Conservation (phyloP, 768 basidiomycete species). For the Fibroporia radiculosa region DNA sequence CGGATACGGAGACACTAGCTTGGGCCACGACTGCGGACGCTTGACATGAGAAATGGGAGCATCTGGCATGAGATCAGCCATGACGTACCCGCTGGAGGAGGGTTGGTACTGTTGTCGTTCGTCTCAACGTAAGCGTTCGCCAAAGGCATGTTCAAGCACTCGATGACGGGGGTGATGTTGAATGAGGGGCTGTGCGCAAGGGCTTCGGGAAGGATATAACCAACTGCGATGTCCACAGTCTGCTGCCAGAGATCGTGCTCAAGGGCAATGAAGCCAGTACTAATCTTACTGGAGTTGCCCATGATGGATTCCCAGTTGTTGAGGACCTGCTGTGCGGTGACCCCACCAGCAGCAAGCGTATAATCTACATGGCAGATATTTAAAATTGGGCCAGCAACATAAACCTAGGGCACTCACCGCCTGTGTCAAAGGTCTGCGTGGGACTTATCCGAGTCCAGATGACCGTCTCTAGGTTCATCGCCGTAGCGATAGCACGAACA, state of each 20-base stretch:
- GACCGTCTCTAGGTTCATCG: conserved; percentile 78
- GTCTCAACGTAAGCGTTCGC: conserved; percentile 77
- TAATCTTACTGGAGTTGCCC: conserved; percentile 44
- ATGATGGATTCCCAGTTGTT: conserved; percentile 72
- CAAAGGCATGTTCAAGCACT: conserved; percentile 52
- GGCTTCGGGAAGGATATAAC: conserved; percentile 80
- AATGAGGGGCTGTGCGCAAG: conserved; percentile 57
- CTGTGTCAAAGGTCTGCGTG: conserved; percentile 61
- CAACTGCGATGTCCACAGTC: conserved; percentile 77
- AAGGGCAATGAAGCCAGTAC: conserved; percentile 82
- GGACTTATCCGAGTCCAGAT: conserved; percentile 75
- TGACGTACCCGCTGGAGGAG: conserved; percentile 28
- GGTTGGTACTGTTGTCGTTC: conserved; percentile 61
- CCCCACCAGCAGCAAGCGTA: conserved; percentile 63
- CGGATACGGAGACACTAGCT: conserved; percentile 1
- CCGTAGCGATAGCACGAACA: conserved; percentile 73
- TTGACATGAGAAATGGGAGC: not conserved
- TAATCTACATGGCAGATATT: too few species aligned
- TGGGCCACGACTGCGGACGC: not conserved
- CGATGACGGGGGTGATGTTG: conserved; percentile 63
- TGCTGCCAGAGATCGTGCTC: conserved; percentile 85
- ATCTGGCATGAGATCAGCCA: not conserved
- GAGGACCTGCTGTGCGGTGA: conserved; percentile 50
- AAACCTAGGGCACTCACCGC: conserved; percentile 28
- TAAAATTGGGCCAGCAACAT: not conserved